Evolutionary conservation across 768 basidiomycete genomes (phyloP), one percentile per base, ranked within the genome.

Genomic region (Tylopilus felleus): DNA sequence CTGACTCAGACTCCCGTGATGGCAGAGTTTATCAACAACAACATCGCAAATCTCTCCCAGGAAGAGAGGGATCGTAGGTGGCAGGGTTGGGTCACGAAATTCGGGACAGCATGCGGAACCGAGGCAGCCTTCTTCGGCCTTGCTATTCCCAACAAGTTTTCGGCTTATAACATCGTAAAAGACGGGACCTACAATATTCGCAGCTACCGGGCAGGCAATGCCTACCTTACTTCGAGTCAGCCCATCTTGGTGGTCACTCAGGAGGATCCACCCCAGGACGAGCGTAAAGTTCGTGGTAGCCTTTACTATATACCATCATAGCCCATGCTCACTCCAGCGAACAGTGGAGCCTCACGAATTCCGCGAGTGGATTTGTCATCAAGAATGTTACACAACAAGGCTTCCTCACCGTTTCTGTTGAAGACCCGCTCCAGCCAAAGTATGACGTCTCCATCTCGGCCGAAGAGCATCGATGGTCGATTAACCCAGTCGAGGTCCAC

Each of bases 121-220:
- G 50, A 54, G 19, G 22, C 14, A 5, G 50, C 13, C 21, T 36
- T 54, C 17, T 19, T 52, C 12, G 25, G 14, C 16, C 53, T 54
- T 19, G 53, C 23, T 14, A 29, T 3, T 16, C 12, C 53, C 19
- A 3, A 9, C 8, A 19, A 17, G 8, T 44, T 55, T 7, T 29
- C 52, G 2, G 21, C 43, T 8, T 55, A 55, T 35, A 19, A 54
- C 4, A 29, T 55, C 28, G 53, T 54, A 17, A 19, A 2, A 10
- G 1, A 38, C 13, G 42, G 52, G 27, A 4, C 5, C 9, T 55
- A 55, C 52, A 45, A 21, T 35, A 55, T 55, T 23, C 54, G 43
- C 1, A 55, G 29, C 36, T 55, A 55, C 36, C 16, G 28, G 23
- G 2, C 4, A 2, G 40, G 55, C 5, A 16, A 31, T 14, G 12